Conservation (phyloP, 495 filamentous ascomycete species). For the Aspergillus biplanus region DNA sequence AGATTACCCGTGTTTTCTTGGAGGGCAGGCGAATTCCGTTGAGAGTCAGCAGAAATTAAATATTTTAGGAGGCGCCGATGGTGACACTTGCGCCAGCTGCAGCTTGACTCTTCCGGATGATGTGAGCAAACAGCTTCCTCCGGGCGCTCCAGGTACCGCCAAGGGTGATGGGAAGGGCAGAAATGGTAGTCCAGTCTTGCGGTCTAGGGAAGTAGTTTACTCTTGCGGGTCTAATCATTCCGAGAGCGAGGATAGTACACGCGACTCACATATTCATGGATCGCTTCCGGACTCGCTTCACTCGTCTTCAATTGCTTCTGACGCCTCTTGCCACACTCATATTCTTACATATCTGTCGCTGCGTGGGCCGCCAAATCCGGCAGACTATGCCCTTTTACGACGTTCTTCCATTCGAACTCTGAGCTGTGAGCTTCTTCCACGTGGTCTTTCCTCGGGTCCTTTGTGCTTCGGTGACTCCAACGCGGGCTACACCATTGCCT, state of each 20-base stretch:
- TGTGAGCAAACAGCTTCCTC: constrained; percentile 57
- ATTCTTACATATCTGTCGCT: constrained; percentile 86
- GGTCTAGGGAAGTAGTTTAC: constrained; percentile 54
- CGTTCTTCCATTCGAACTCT: constrained; percentile 85
- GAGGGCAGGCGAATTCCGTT: constrained; percentile 34
- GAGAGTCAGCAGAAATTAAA: constrained; percentile 39
- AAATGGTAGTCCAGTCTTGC: constrained; percentile 61
- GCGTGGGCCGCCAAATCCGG: constrained; percentile 73
- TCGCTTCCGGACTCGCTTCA: constrained; percentile 50
- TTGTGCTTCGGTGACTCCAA: constrained; percentile 84
- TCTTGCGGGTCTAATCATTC: constrained; percentile 48
- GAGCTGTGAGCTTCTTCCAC: constrained; percentile 82
- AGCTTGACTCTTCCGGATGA: constrained; percentile 57
- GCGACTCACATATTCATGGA: constrained; percentile 41
- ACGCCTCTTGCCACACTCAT: constrained; percentile 68
- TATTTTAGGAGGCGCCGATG: constrained; percentile 40
- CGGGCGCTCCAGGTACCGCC: constrained; percentile 54
- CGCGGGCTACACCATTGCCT: constrained; percentile 88
- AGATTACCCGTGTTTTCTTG: constrained; percentile 50
- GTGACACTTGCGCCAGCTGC: constrained; percentile 62
- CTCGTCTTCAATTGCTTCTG: constrained; percentile 50
- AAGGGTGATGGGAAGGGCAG: constrained; percentile 53
- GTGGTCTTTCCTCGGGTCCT: constrained; percentile 72
- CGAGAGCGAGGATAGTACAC: constrained; percentile 42
- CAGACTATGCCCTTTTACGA: constrained; percentile 81